phyloP scores from a whole-genome alignment of 2,329 filamentous ascomycete genomes.

The Aurifilum marmelostoma region DNA sequence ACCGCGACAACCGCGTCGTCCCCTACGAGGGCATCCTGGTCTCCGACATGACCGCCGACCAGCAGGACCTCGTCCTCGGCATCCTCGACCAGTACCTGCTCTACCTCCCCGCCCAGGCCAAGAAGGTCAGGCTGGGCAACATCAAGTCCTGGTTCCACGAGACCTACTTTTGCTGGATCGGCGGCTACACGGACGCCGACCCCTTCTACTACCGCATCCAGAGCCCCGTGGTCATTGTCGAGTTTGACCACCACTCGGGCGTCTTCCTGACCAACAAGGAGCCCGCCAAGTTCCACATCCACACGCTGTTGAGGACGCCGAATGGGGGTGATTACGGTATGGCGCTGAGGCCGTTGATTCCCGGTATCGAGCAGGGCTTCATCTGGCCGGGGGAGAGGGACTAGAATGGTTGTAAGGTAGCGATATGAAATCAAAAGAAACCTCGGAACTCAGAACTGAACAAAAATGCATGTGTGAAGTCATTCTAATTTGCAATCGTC shows the following conservation, averaged over 20 bases:
- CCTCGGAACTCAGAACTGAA: too few relatives aligned
- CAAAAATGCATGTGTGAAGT: too few relatives aligned
- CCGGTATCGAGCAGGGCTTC: conserved; percentile 42
- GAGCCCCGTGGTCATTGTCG: conserved; percentile 72
- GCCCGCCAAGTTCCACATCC: conserved; percentile 78
- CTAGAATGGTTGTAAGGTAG: neutral
- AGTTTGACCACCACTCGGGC: conserved; percentile 81
- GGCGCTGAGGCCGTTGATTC: conserved; percentile 47
- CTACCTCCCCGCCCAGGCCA: conserved; percentile 64
- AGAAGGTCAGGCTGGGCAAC: conserved; percentile 57
- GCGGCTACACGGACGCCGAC: conserved; percentile 66
- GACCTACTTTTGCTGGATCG: conserved; percentile 82
- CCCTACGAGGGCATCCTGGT: conserved; percentile 72
- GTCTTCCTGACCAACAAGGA: conserved; percentile 75
- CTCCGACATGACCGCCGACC: conserved; percentile 47
- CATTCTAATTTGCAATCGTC: neutral
- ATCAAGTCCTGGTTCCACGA: conserved; percentile 62
- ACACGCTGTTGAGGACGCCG: conserved; percentile 72
- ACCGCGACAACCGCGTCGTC: conserved; percentile 76
- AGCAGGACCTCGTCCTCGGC: conserved; percentile 57
- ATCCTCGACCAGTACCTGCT: conserved; percentile 69
- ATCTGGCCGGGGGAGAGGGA: conserved; percentile 44
- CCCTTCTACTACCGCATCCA: conserved; percentile 80
- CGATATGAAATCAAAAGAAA: neutral
- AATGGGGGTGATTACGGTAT: conserved; percentile 78